Evolutionary conservation across 768 basidiomycete species (phyloP).

Genomic region (Atractiella rhizophila): DNA sequence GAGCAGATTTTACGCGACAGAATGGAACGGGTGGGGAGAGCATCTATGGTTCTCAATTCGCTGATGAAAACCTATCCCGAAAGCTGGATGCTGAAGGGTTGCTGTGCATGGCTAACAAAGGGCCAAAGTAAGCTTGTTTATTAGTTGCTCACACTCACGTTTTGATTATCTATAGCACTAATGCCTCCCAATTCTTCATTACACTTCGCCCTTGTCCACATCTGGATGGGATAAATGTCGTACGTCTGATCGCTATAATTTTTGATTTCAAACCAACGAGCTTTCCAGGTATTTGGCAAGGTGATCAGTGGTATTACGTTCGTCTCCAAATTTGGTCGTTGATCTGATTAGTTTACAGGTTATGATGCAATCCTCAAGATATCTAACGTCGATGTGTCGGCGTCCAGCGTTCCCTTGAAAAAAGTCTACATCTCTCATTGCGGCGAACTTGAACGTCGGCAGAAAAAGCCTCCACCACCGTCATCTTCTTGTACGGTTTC

Average conservation of each 20-base stretch:
- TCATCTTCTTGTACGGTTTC: constrained; percentile 5
- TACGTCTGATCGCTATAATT: no score
- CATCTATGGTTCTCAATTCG: constrained; percentile 49
- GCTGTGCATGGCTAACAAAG: constrained; percentile 73
- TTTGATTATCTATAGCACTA: constrained; percentile 30
- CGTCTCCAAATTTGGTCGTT: constrained; percentile 19
- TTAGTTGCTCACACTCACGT: not conserved
- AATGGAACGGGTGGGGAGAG: constrained; percentile 61
- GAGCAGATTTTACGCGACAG: constrained; percentile 45
- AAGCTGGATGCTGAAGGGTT: constrained; percentile 46
- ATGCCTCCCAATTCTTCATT: constrained; percentile 66
- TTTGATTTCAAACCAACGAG: no score
- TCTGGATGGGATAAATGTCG: constrained; percentile 35
- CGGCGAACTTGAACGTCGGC: constrained; percentile 39
- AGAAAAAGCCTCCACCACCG: not conserved
- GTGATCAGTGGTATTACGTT: constrained; percentile 21
- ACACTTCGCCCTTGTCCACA: constrained; percentile 38
- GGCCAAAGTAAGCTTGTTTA: constrained; percentile 16
- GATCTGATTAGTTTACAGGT: constrained; percentile 22
- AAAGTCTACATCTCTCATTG: constrained; percentile 49
- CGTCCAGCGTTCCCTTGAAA: constrained; percentile 42
- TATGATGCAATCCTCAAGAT: constrained; percentile 32
- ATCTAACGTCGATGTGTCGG: constrained; percentile 40
- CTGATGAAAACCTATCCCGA: constrained; percentile 46
- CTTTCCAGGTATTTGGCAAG: constrained; percentile 23